Conservation (phyloP, 2,329 filamentous ascomycete species). For the Pseudocercospora musae region DNA sequence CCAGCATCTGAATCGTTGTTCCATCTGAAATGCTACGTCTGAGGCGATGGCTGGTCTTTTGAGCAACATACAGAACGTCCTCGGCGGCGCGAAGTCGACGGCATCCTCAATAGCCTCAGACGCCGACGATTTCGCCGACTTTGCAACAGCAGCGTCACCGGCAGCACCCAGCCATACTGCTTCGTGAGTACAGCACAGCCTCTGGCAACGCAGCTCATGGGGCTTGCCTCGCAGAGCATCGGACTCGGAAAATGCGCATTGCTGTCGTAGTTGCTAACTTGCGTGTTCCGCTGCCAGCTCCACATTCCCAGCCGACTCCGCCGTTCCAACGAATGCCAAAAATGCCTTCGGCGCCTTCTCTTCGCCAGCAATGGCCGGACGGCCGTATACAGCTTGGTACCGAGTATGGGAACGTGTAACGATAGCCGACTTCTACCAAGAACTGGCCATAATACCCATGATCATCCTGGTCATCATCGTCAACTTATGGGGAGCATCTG, state of each 20-base stretch:
- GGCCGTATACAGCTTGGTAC: conserved; percentile 91
- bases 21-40: not conserved
- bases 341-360: conserved; percentile 42
- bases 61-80: conserved; percentile 66
- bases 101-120: conserved; percentile 35
- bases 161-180: conserved; percentile 50
- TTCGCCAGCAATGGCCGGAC: conserved; percentile 42
- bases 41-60: conserved; percentile 52
- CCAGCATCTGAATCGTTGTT: not conserved
- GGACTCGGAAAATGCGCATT: not conserved
- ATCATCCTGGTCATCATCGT: conserved; percentile 71
- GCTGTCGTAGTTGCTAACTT: not conserved
- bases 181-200: conserved; percentile 24
- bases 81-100: conserved; percentile 64
- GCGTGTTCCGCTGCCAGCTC: conserved; percentile 28
- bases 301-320: conserved; percentile 45
- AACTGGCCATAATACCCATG: conserved; percentile 75
- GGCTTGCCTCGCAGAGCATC: not conserved
- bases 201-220: too few species aligned
- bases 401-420: conserved; percentile 89
- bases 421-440: conserved; percentile 78
- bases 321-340: conserved; percentile 25
- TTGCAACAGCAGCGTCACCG: conserved; percentile 73
- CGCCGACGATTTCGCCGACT: conserved; percentile 74
- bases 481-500: conserved; percentile 75